Conservation (phyloP, 129 eudicot genomes). For the Smallanthus sonchifolius region DNA sequence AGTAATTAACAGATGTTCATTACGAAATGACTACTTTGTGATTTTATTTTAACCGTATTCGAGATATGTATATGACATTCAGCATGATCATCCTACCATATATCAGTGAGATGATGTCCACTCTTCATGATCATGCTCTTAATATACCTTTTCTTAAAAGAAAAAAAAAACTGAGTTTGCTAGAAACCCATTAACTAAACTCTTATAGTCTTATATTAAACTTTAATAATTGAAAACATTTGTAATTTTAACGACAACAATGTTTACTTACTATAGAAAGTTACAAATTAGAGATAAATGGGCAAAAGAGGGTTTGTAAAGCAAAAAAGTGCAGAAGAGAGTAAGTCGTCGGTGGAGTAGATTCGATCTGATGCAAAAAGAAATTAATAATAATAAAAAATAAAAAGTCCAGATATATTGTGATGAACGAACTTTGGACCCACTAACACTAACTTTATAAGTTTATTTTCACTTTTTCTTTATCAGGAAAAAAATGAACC, state of each 20-base stretch:
- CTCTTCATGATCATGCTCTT: too few species aligned
- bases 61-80: too few species aligned
- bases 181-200: not conserved
- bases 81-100: too few species aligned
- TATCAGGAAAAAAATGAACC: not conserved
- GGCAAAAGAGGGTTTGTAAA: not conserved
- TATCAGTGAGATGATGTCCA: too few species aligned
- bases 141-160: too few species aligned
- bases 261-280: not conserved
- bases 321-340: not conserved
- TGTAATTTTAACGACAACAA: too few species aligned
- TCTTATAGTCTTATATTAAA: not conserved
- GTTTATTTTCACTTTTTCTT: conserved; percentile 5
- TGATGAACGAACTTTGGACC: not conserved
- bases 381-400: not conserved
- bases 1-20: too few species aligned
- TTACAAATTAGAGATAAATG: not conserved
- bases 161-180: not conserved
- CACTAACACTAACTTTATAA: not conserved
- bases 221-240: not conserved
- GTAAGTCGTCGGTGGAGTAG: conserved; percentile 17
- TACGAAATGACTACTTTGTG: too few species aligned
- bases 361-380: not conserved
- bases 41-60: too few species aligned
- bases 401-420: not conserved